Evolutionary conservation across 441 rosid genomes (phyloP).

Genomic region (Aleurites moluccanus): DNA sequence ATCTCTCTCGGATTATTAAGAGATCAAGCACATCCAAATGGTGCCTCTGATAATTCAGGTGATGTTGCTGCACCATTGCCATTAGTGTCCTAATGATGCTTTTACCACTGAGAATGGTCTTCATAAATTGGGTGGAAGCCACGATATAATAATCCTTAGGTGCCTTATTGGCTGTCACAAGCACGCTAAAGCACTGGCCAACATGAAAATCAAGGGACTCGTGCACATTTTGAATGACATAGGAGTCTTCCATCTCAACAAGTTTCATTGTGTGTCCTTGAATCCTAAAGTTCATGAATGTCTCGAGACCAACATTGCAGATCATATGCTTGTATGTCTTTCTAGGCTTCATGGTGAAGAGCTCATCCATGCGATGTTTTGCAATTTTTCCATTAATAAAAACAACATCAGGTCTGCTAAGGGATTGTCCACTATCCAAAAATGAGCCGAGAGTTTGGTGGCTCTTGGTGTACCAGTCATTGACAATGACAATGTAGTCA

Average conservation of each 20-base stretch:
- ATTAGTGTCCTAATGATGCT: constrained; percentile 50
- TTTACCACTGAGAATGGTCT: constrained; percentile 31
- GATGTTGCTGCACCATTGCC: constrained; percentile 42
- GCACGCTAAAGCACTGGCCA: constrained; percentile 55
- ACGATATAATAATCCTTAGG: constrained; percentile 62
- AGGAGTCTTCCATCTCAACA: constrained; percentile 29
- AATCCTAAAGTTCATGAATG: background rate
- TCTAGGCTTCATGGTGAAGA: constrained; percentile 53
- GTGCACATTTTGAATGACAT: constrained; percentile 57
- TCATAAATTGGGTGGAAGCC: constrained; percentile 65
- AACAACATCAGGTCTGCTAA: constrained; percentile 43
- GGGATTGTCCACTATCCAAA: constrained; percentile 57
- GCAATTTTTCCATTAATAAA: constrained; percentile 23
- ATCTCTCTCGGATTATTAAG: too few species aligned
- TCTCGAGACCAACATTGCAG: background rate
- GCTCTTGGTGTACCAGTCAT: constrained; percentile 58
- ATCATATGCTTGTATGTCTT: background rate
- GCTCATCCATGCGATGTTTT: constrained; percentile 40
- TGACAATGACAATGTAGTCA: background rate
- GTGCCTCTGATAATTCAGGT: constrained; percentile 44
- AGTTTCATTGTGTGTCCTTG: background rate
- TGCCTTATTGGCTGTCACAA: constrained; percentile 49
- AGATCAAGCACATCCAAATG: constrained; percentile 30
- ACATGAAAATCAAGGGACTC: constrained; percentile 70
- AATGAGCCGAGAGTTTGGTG: constrained; percentile 46